phyloP scores from a whole-genome alignment of 2,329 filamentous ascomycete genomes.

The Phialemonium atrogriseum region DNA sequence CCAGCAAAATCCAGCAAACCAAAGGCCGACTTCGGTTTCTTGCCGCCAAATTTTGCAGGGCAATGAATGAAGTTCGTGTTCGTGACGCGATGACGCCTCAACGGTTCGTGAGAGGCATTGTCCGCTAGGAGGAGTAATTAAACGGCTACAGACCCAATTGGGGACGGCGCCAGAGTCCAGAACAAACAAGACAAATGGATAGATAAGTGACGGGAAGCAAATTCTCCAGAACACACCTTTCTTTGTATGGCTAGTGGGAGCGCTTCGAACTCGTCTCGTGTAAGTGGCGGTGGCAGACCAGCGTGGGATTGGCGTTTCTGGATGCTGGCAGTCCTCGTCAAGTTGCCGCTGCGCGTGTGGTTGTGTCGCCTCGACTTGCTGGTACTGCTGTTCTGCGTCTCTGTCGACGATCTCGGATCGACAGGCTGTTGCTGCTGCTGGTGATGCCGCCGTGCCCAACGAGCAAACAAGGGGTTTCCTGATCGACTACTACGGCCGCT shows the following conservation, averaged over 20 bases:
- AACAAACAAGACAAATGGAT: constrained; percentile 1
- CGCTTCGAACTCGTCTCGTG: constrained; percentile 40
- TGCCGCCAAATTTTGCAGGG: too few relatives aligned
- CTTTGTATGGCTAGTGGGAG: constrained; percentile 40
- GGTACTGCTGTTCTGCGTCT: constrained; percentile 10
- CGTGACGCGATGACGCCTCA: too few relatives aligned
- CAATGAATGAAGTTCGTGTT: too few relatives aligned
- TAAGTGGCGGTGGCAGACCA: constrained; percentile 21
- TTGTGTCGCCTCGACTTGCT: constrained; percentile 10
- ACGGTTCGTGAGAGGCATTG: too few relatives aligned
- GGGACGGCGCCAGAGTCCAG: too few relatives aligned
- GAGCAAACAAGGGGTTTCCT: constrained; percentile 12
- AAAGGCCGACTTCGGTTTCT: too few relatives aligned
- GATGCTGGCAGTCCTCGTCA: constrained; percentile 13
- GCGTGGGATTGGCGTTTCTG: constrained; percentile 15
- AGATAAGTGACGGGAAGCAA: constrained; percentile 2
- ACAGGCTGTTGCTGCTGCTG: constrained; percentile 8
- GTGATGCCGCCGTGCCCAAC: constrained; percentile 15
- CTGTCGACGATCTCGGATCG: constrained; percentile 6
- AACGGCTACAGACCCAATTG: too few relatives aligned
- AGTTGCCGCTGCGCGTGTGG: constrained; percentile 9
- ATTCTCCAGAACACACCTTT: constrained; percentile 32
- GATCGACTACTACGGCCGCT: constrained; percentile 11
- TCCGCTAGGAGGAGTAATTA: too few relatives aligned
- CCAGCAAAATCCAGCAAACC: too few relatives aligned